Evolutionary conservation across 768 basidiomycete species (phyloP).

Genomic region (Suillus variegatus): DNA sequence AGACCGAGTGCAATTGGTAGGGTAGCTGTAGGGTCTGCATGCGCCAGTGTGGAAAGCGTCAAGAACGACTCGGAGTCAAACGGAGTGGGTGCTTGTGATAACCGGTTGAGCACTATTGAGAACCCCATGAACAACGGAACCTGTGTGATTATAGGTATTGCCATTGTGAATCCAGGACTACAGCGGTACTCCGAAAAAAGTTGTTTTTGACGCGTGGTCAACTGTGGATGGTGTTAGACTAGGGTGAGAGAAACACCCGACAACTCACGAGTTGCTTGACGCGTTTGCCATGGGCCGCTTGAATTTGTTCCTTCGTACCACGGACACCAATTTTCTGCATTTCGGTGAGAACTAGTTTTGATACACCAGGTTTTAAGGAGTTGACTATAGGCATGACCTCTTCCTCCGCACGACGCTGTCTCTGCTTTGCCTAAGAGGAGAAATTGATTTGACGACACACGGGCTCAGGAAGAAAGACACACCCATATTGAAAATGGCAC

Average conservation of each 20-base stretch:
- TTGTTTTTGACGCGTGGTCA: slow-evolving; percentile 55
- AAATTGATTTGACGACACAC: slow-evolving; percentile 11
- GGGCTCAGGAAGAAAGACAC: slow-evolving; percentile 1
- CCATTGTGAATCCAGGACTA: slow-evolving; percentile 55
- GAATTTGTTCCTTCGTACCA: slow-evolving; percentile 54
- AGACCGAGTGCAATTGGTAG: slow-evolving; percentile 74
- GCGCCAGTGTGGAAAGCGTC: slow-evolving; percentile 67
- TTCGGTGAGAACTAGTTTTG: slow-evolving; percentile 36
- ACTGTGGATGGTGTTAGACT: slow-evolving; percentile 34
- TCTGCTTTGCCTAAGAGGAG: slow-evolving; percentile 53
- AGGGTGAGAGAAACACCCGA: not conserved
- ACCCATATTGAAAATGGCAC: slow-evolving; percentile 83
- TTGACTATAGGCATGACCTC: slow-evolving; percentile 58
- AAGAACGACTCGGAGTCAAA: slow-evolving; percentile 80
- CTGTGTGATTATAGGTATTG: slow-evolving; percentile 64
- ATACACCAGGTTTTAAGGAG: slow-evolving; percentile 43
- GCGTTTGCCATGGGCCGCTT: slow-evolving; percentile 48
- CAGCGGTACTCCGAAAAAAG: slow-evolving; percentile 63
- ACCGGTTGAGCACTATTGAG: slow-evolving; percentile 55
- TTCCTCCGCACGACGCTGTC: slow-evolving; percentile 62
- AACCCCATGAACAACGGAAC: slow-evolving; percentile 73
- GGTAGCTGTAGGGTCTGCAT: slow-evolving; percentile 68
- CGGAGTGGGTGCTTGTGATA: slow-evolving; percentile 59
- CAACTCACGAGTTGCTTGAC: slow-evolving; percentile 46
- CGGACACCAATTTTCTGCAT: slow-evolving; percentile 60